Evolutionary conservation across 345 rosid species (phyloP), one percentile per base, ranked within the genome.

Genomic region (Ricinus communis): DNA sequence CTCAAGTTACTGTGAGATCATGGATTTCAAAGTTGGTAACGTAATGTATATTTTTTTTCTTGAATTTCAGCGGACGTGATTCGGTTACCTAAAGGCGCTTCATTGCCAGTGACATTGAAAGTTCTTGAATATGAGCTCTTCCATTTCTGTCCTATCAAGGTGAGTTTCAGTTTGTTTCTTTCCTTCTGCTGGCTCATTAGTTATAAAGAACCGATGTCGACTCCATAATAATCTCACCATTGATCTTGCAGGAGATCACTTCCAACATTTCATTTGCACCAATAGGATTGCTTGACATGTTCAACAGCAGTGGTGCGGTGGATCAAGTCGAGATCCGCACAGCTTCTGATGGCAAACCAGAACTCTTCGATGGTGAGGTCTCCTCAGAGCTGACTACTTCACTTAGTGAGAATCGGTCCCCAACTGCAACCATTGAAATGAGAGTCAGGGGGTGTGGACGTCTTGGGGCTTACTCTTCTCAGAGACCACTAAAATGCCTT

Each of bases 91-190:
- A 86, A 83, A 74, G 93, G 88, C 46, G 87, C 90, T 24, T 90
- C 96, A 6, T 59, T 95, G 43, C 97, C 99, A 0, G 85, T 95
- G 49, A 95, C 97, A 0, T 87, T 95, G 45, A 70, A 88, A 78
- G 91, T 83, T 66, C 93, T 95, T 0, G 96, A 95, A 71, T 95
- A 95, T 24, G 97, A 95, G 74, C 83, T 95, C 49, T 95, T 85
- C 91, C 97, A 92, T 74, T 71, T 95, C 78, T 89, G 87, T 76
- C 98, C 97, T 0, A 62, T 94, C 45, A 80, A 88, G 88, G 98
- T 88, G 51, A 69, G 71, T 67, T 38, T 56, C 40, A 36, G 10
- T 38, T n/a, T 2, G 8, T 53, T 69, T 15, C 13, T 43, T 51
- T 50, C 28, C 28, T 28, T 52, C 27, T 47, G 21, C 25, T 14